Percentiles rank a stretch among this genome's conserved stretches.
These are phyloP conservation scores for Dactylella cylindrospora DNA, from an alignment of 2,329 filamentous ascomycete species.

Conservation along the genomic window DNA sequence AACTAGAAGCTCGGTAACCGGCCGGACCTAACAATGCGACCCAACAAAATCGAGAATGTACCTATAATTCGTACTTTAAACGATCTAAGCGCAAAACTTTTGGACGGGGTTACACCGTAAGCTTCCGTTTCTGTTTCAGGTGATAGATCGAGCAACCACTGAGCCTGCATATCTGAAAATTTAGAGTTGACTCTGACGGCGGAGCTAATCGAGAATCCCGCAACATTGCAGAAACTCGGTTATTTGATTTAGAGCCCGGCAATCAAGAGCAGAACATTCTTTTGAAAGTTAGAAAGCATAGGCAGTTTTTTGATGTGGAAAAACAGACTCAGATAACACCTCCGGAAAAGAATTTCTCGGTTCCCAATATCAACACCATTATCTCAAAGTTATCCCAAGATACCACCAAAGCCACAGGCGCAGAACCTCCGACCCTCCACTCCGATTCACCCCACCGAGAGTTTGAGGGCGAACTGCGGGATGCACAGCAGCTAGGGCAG, in stretches of 20 bases:
- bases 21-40: conserved; percentile 87
- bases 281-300: conserved; percentile 17
- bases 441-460: neutral
- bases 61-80: conserved; percentile 90
- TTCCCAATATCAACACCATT: neutral
- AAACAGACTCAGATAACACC: neutral
- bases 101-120: conserved; percentile 77
- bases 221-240: conserved; percentile 45
- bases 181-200: conserved; percentile 4
- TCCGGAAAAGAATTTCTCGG: neutral
- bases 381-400: conserved; percentile 10
- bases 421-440: neutral
- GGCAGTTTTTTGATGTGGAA: conserved; percentile 21
- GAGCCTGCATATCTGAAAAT: neutral
- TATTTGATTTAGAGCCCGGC: conserved; percentile 17
- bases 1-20: conserved; percentile 78
- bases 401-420: conserved; percentile 1
- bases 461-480: neutral
- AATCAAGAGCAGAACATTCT: conserved; percentile 20
- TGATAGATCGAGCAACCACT: neutral
- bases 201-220: neutral
- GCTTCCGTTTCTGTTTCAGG: neutral
- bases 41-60: conserved; percentile 70
- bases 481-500: neutral
- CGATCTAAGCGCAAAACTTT: conserved; percentile 86